Conservation (phyloP, 306 rosid species). For the Styphnolobium japonicum region DNA sequence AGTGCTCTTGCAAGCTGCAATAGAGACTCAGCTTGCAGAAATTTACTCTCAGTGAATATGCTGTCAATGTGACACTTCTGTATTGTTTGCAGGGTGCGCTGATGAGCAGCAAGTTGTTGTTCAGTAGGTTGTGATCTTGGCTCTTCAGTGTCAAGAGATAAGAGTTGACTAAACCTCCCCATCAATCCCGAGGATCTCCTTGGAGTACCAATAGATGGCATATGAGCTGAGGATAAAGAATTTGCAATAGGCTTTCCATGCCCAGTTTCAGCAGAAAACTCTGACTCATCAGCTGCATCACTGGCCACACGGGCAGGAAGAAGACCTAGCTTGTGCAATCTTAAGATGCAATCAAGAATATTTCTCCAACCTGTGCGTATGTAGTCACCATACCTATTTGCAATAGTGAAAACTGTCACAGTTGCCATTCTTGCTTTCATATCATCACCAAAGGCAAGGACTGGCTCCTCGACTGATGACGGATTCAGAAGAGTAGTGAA, state of each 20-base stretch:
- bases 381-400: constrained; percentile 89
- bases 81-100: constrained; percentile 71
- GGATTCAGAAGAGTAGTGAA: constrained; percentile 80
- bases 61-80: constrained; percentile 86
- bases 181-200: constrained; percentile 85
- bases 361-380: constrained; percentile 91
- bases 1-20: constrained; percentile 83
- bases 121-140: constrained; percentile 79
- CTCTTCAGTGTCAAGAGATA: constrained; percentile 90
- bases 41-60: constrained; percentile 89
- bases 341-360: constrained; percentile 84
- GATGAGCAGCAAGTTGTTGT: constrained; percentile 92
- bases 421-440: constrained; percentile 91
- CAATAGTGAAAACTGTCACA: constrained; percentile 86
- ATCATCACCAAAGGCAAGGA: constrained; percentile 82
- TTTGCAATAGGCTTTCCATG: constrained; percentile 58
- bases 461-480: constrained; percentile 71
- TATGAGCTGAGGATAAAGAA: constrained; percentile 61
- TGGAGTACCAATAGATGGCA: constrained; percentile 68
- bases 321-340: constrained; percentile 88
- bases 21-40: constrained; percentile 89
- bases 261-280: constrained; percentile 63
- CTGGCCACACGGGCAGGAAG: constrained; percentile 85
- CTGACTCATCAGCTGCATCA: constrained; percentile 83
- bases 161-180: constrained; percentile 92